A percentile compares a stretch with the other conserved stretches of the same genome.
These are phyloP conservation scores for Micractinium conductrix DNA, from an alignment of 139 green algal genomes.

Conservation along the genomic window DNA sequence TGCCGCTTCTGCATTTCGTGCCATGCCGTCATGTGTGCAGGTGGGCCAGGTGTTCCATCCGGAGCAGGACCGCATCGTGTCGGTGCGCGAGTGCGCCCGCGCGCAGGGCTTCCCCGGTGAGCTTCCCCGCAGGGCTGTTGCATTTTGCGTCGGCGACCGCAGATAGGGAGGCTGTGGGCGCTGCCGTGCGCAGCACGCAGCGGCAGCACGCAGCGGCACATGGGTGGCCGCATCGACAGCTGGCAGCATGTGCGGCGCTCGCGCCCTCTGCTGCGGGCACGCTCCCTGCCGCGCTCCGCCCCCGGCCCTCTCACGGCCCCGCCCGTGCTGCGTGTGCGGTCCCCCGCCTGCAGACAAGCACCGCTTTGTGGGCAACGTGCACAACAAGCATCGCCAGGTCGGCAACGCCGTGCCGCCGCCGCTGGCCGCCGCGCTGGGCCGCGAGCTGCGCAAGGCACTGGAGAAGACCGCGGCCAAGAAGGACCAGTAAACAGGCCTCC, in stretches of 20 bases:
- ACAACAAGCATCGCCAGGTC: conserved; percentile 88
- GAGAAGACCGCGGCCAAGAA: conserved; percentile 15
- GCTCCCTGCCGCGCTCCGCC: too few species aligned
- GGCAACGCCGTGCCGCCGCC: conserved; percentile 93
- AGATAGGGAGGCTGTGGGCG: too few species aligned
- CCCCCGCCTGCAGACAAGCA: too few species aligned
- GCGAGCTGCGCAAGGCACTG: conserved; percentile 68
- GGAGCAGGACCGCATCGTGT: conserved; percentile 95
- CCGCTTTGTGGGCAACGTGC: conserved; percentile 85
- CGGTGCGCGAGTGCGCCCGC: conserved; percentile 94
- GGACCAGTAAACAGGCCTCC: neutral
- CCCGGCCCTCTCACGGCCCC: too few species aligned
- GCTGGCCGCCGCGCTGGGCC: conserved; percentile 83
- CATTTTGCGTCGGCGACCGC: too few species aligned
- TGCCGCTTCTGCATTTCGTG: neutral
- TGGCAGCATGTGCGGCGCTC: too few species aligned
- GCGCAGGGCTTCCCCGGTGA: conserved; percentile 86
- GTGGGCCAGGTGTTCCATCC: conserved; percentile 97
- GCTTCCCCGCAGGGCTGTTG: too few species aligned
- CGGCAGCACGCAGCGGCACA: too few species aligned
- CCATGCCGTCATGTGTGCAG: neutral
- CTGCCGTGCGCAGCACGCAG: too few species aligned
- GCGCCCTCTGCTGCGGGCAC: too few species aligned
- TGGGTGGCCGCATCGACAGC: too few species aligned
- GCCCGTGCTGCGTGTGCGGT: too few species aligned